These are phyloP conservation scores for Neurospora tetrasperma DNA, from an alignment of 495 filamentous ascomycete genomes.

Conservation along the genomic window DNA sequence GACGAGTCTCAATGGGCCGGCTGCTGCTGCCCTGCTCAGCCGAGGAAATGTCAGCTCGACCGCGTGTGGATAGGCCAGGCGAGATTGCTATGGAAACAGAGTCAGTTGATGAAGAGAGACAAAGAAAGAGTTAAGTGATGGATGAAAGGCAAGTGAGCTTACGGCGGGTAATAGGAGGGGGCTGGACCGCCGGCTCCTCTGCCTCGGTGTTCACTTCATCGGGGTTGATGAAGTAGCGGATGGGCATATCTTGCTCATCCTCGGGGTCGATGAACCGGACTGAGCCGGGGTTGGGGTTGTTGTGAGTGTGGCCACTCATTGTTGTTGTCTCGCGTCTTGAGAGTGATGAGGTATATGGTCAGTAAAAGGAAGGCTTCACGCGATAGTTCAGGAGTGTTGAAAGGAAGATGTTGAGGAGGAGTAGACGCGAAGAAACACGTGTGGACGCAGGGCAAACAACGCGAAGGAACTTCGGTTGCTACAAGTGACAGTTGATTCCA, in stretches of 20 bases:
- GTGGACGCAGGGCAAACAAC: background rate
- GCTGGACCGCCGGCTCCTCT: background rate
- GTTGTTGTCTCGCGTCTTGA: background rate
- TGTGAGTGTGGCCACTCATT: background rate
- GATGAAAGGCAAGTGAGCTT: background rate
- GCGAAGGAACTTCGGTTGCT: background rate
- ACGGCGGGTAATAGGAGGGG: background rate
- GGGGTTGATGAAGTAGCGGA: background rate
- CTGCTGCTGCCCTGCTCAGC: background rate
- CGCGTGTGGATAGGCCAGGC: background rate
- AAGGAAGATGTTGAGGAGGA: background rate
- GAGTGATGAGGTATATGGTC: background rate
- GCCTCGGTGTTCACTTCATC: background rate
- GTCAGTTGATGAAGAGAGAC: background rate
- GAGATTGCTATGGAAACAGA: background rate
- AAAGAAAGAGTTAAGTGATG: too few relatives aligned
- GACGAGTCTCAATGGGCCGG: background rate
- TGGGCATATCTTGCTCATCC: background rate
- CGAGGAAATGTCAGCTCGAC: background rate
- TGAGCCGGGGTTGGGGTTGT: background rate
- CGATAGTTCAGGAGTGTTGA: background rate
- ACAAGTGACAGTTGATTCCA: background rate
- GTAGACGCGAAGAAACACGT: background rate
- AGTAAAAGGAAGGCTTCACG: background rate
- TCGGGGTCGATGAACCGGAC: background rate